Evolutionary conservation across 1,284 basidiomycete species (phyloP).

Genomic region (Austropuccinia psidii): DNA sequence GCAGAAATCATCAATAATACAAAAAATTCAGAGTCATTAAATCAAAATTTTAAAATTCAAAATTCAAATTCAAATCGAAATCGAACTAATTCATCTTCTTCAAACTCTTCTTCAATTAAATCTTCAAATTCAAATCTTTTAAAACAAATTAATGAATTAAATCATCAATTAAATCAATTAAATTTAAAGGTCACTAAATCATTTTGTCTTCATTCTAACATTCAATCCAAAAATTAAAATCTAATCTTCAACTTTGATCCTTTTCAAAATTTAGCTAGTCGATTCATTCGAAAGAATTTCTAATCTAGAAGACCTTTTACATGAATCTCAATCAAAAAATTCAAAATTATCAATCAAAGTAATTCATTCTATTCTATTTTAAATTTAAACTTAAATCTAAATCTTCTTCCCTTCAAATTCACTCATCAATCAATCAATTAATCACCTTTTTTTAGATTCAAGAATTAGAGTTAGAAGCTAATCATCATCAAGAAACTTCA

Average conservation of each 20-base stretch:
- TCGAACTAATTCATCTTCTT: neutral
- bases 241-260: neutral
- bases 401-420: constrained; percentile 34
- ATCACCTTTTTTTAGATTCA: constrained; percentile 58
- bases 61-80: neutral
- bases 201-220: neutral
- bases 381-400: neutral
- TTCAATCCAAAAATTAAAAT: neutral
- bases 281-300: constrained; percentile 82
- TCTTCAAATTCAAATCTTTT: neutral
- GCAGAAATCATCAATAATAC: neutral
- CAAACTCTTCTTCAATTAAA: neutral
- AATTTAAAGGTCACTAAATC: neutral
- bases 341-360: constrained; percentile 50
- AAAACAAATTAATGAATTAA: neutral
- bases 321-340: constrained; percentile 50
- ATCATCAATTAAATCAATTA: neutral
- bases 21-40: neutral
- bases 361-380: neutral
- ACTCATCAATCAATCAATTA: constrained; percentile 39
- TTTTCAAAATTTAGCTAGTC: constrained; percentile 83
- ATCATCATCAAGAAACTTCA: constrained; percentile 67
- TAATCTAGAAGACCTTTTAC: constrained; percentile 83
- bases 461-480: constrained; percentile 64
- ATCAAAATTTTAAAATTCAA: neutral